A percentile compares a stretch with the other conserved stretches of the same genome.
These are phyloP conservation scores for Yamadazyma tumulicola DNA, from an alignment of 805 yeast genomes.

Conservation along the genomic window DNA sequence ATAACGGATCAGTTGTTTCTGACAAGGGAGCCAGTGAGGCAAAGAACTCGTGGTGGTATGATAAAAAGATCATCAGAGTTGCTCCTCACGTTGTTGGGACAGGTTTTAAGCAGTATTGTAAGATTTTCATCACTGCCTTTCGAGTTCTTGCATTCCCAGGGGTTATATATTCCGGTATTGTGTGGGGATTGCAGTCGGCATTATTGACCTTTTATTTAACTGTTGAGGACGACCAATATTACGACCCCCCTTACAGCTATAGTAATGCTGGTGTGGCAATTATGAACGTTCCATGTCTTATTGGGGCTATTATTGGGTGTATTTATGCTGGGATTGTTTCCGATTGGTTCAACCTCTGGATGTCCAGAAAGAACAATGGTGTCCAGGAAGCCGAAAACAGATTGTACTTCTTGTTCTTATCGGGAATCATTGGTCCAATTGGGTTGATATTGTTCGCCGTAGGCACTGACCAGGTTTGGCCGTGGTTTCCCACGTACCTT, in stretches of 20 bases:
- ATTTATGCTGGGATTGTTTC: conserved; percentile 31
- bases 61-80: conserved; percentile 31
- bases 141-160: conserved; percentile 36
- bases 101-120: conserved; percentile 41
- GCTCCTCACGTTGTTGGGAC: conserved; percentile 34
- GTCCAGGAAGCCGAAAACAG: conserved; percentile 37
- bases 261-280: conserved; percentile 34
- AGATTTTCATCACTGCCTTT: conserved; percentile 28
- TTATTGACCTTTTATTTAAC: conserved; percentile 38
- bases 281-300: conserved; percentile 38
- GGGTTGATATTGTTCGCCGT: conserved; percentile 37
- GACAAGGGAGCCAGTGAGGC: conserved; percentile 27
- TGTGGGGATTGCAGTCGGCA: conserved; percentile 41
- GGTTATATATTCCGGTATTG: conserved; percentile 32
- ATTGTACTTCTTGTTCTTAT: conserved; percentile 30
- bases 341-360: conserved; percentile 33
- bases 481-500: conserved; percentile 35
- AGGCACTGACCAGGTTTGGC: conserved; percentile 35
- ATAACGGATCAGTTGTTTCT: conserved; percentile 43
- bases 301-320: conserved; percentile 40
- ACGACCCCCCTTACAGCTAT: conserved; percentile 33
- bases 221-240: conserved; percentile 34
- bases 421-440: conserved; percentile 32
- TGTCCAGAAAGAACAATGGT: conserved; percentile 35
- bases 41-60: conserved; percentile 23